Evolutionary conservation across 768 basidiomycete genomes (phyloP).

Genomic region (Cystoderma amianthinum): DNA sequence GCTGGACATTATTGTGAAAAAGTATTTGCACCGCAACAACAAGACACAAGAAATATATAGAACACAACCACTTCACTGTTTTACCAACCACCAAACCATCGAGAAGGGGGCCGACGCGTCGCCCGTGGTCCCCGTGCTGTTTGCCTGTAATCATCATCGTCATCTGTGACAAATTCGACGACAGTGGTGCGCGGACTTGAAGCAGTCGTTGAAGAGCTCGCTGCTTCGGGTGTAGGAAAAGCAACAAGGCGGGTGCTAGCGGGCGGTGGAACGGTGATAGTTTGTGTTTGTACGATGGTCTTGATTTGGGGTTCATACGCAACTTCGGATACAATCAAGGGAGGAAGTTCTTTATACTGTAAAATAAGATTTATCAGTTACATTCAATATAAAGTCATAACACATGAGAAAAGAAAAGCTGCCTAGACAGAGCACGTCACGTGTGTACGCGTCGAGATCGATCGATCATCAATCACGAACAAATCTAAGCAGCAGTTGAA

Average conservation of each 20-base stretch:
- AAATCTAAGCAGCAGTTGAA: slow-evolving; percentile 31
- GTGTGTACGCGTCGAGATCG: too few relatives aligned
- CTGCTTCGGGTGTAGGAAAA: slow-evolving; percentile 62
- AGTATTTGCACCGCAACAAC: too few relatives aligned
- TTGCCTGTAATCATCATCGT: slow-evolving; percentile 36
- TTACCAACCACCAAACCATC: slow-evolving; percentile 61
- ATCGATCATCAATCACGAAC: slow-evolving; percentile 29
- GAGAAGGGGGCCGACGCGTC: slow-evolving; percentile 41
- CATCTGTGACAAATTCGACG: slow-evolving; percentile 61
- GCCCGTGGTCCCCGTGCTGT: slow-evolving; percentile 38
- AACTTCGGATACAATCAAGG: slow-evolving; percentile 36
- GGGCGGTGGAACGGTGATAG: slow-evolving; percentile 67
- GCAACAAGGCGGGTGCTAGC: slow-evolving; percentile 74
- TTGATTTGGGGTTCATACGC: slow-evolving; percentile 55
- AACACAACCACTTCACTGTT: slow-evolving; percentile 4
- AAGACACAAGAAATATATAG: slow-evolving; percentile 21
- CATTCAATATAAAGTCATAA: too few relatives aligned
- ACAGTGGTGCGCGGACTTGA: slow-evolving; percentile 70
- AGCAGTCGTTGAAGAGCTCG: slow-evolving; percentile 48
- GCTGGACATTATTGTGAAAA: too few relatives aligned
- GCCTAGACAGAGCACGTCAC: slow-evolving; percentile 21
- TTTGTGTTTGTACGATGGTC: slow-evolving; percentile 59
- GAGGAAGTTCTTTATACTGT: slow-evolving; percentile 40
- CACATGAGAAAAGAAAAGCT: slow-evolving; percentile 10
- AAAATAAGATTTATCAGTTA: slow-evolving; percentile 23